Conservation (phyloP, 2,329 filamentous ascomycete species). For the Trichoderma polysporum region DNA sequence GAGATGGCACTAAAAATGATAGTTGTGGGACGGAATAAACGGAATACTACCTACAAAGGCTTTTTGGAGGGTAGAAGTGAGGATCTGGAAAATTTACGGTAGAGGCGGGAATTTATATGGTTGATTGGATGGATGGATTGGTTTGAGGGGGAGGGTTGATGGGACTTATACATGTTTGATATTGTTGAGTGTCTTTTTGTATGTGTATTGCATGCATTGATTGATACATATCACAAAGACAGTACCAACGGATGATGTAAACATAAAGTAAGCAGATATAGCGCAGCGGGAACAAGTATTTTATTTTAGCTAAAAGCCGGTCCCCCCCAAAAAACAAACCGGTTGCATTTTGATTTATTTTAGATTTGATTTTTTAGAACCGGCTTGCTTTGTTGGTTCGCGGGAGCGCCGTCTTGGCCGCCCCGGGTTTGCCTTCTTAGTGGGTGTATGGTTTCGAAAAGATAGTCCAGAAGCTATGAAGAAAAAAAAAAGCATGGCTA, state of each 20-base stretch:
- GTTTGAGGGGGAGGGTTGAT: background rate
- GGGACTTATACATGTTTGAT: background rate
- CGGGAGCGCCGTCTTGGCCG: background rate
- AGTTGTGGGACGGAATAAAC: background rate
- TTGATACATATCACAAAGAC: no score
- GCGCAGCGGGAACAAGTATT: background rate
- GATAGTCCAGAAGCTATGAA: background rate
- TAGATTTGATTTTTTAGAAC: background rate
- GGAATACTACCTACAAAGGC: background rate
- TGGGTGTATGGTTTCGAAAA: conserved; percentile 12
- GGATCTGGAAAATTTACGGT: background rate
- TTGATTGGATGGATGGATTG: no score
- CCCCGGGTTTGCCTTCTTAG: background rate
- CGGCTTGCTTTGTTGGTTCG: background rate
- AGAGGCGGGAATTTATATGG: no score
- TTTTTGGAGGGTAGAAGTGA: no score
- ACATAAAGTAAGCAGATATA: background rate
- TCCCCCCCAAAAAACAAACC: no score
- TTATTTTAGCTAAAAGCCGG: background rate
- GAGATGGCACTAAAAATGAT: background rate
- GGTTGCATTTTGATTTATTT: background rate
- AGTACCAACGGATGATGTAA: no score
- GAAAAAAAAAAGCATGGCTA: background rate
- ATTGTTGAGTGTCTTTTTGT: background rate
- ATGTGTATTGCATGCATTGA: no score